Evolutionary conservation across 2,329 filamentous ascomycete genomes (phyloP), one percentile per base, ranked within the genome.

Genomic region (Ophiostoma quercus): DNA sequence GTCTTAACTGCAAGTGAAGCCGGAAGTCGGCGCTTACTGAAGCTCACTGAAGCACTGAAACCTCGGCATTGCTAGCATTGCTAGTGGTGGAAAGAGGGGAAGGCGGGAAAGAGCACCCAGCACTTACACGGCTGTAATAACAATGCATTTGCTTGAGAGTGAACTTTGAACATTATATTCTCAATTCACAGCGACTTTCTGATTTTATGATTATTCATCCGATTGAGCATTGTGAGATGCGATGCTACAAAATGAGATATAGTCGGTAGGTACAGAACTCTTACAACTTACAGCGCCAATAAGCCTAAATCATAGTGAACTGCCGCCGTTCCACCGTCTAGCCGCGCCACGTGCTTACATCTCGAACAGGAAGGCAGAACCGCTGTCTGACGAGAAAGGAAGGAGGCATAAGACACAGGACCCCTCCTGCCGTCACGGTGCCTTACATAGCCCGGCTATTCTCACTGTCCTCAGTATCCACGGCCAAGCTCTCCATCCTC

Each of bases 11-110:
- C 2, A 54, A n/a, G 51, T 65, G 60, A 65, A 14, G 29, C 34
- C 60, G 60, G 32, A 37, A 39, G 60, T 65, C 60, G 60, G 32
- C 60, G 57, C 51, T 57, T n/a, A 19, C 43, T 47, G 43, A 47
- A 47, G 43, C 43, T 47, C 43, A 47, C 43, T 47, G 43, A 47
- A 47, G 51, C 51, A 57, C n/a, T 57, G 22, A 29, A 16, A 22
- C 60, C 60, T 65, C 60, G 60, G 60, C 60, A 65, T 65, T 5
- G 29, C 32, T 65, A 34, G 60, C 60, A 65, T 65, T 5, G 29
- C 32, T 65, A 34, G 29, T 65, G 32, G 25, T 63, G 25, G n/a
- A 25, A 32, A 16, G 57, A 62, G 57, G 57, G 57, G 57, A 62
- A 62, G 25, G 25, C 8, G 57, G 47, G 22, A 25, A 25, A 29